These are phyloP conservation scores for Mycena latifolia DNA, from an alignment of 768 basidiomycete genomes.

Conservation along the genomic window DNA sequence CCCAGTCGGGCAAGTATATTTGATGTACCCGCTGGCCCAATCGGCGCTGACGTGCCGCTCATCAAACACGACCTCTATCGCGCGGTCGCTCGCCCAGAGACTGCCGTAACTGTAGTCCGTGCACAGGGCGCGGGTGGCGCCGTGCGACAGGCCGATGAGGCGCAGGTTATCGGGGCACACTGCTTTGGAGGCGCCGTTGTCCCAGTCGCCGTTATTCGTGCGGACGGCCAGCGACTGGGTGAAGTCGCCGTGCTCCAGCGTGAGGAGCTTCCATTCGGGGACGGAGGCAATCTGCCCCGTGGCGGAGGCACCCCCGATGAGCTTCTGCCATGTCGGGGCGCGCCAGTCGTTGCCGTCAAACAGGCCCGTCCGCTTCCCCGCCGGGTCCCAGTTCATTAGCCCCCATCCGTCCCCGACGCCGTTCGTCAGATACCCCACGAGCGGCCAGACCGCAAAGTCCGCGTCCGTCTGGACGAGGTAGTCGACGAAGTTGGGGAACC, in stretches of 20 bases:
- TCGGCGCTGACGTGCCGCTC: conserved; percentile 30
- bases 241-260: conserved; percentile 32
- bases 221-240: conserved; percentile 24
- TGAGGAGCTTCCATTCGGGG: conserved; percentile 30
- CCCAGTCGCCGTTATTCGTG: conserved; percentile 29
- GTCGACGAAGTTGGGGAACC: conserved; percentile 33
- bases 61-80: conserved; percentile 24
- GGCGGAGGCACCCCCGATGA: background rate
- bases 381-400: conserved; percentile 33
- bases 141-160: conserved; percentile 31
- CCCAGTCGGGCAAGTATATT: conserved; percentile 27
- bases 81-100: conserved; percentile 17
- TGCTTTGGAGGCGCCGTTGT: conserved; percentile 32
- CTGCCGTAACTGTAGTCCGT: conserved; percentile 24
- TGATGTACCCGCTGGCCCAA: conserved; percentile 35
- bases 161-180: conserved; percentile 34
- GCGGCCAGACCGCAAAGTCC: conserved; percentile 33
- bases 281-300: conserved; percentile 14
- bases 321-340: conserved; percentile 23
- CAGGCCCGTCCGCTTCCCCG: conserved; percentile 20
- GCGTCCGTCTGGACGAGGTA: conserved; percentile 29
- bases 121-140: conserved; percentile 31
- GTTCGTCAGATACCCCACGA: conserved; percentile 32
- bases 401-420: conserved; percentile 33
- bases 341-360: conserved; percentile 36